Evolutionary conservation across 176 grass and related monocot genomes (phyloP).

Genomic region (Avena sativa): DNA sequence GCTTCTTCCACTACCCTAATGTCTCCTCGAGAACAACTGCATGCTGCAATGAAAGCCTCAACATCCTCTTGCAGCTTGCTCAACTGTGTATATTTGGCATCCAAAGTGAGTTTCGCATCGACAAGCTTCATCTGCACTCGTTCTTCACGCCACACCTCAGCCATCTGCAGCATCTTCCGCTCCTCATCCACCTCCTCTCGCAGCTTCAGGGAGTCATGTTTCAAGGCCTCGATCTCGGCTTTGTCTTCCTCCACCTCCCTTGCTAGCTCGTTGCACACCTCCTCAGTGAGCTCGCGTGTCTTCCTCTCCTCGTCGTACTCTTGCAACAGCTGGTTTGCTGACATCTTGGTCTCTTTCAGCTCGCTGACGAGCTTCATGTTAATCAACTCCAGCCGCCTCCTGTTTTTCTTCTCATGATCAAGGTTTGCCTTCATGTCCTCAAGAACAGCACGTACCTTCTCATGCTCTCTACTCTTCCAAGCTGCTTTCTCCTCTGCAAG

Average conservation of each 20-base stretch:
- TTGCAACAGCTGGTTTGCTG: constrained; percentile 74
- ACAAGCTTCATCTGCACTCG: constrained; percentile 98
- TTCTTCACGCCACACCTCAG: constrained; percentile 97
- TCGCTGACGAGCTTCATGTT: constrained; percentile 87
- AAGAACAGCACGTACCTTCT: constrained; percentile 76
- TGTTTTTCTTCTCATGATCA: constrained; percentile 83
- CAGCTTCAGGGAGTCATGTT: constrained; percentile 70
- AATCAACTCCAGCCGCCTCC: constrained; percentile 69
- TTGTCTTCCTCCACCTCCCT: constrained; percentile 97
- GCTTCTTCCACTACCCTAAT: constrained; percentile 57
- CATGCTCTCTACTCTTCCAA: constrained; percentile 91
- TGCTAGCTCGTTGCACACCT: constrained; percentile 91
- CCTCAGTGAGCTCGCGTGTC: constrained; percentile 78
- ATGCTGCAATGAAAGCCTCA: constrained; percentile 57
- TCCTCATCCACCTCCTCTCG: constrained; percentile 88
- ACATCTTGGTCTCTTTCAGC: constrained; percentile 74
- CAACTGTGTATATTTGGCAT: constrained; percentile 75
- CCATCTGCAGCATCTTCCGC: constrained; percentile 96
- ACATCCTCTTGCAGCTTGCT: constrained; percentile 66
- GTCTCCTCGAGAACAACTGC: constrained; percentile 53
- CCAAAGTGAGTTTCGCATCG: constrained; percentile 89
- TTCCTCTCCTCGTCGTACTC: constrained; percentile 90
- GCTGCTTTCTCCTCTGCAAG: constrained; percentile 87
- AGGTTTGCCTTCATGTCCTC: constrained; percentile 92
- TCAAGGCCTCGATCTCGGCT: constrained; percentile 83